Evolutionary conservation across 768 basidiomycete genomes (phyloP).

Genomic region (Neoboletus subvelutipes): DNA sequence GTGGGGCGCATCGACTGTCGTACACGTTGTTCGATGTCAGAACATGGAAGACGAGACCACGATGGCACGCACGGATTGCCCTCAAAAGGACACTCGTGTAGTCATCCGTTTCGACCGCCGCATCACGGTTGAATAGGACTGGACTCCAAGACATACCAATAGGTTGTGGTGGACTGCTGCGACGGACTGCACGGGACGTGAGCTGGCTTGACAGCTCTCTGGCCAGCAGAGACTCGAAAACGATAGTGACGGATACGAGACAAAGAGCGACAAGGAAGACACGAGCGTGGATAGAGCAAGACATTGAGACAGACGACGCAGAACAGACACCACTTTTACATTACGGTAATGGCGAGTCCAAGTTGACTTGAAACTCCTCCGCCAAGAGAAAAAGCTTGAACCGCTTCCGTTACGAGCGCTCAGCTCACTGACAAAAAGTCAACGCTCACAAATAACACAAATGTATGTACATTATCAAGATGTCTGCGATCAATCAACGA

Average conservation of each 20-base stretch:
- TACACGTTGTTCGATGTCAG: background rate
- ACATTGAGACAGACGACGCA: constrained; percentile 1
- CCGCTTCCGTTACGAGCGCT: background rate
- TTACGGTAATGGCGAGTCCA: background rate
- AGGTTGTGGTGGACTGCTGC: background rate
- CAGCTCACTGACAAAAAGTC: too few relatives aligned
- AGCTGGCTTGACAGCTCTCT: background rate
- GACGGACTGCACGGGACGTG: background rate
- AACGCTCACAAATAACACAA: background rate
- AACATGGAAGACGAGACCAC: background rate
- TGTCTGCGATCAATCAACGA: background rate
- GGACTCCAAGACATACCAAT: too few relatives aligned
- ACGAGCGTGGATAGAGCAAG: constrained; percentile 4
- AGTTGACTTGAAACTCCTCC: background rate
- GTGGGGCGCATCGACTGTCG: constrained; percentile 18
- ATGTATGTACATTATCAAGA: background rate
- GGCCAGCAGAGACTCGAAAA: constrained; percentile 11
- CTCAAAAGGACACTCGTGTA: constrained; percentile 7
- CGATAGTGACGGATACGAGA: constrained; percentile 4
- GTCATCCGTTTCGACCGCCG: background rate
- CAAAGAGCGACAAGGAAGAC: constrained; percentile 19
- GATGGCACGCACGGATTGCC: constrained; percentile 13
- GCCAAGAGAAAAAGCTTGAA: background rate
- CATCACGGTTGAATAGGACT: too few relatives aligned
- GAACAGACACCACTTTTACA: background rate